phyloP scores from a whole-genome alignment of 192 early-diverging fungal species.

The Coemansia sp. region DNA sequence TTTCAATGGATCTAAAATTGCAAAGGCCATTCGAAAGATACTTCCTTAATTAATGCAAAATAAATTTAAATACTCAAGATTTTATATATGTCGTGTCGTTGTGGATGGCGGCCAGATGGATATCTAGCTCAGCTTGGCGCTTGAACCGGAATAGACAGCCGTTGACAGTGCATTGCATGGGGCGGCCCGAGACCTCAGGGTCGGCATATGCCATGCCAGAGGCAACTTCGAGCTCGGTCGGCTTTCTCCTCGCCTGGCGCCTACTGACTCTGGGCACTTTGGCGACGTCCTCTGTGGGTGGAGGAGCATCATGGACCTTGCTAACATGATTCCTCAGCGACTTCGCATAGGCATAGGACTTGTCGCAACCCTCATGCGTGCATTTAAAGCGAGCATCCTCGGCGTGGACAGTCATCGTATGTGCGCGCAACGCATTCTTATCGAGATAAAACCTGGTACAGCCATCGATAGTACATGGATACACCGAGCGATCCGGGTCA shows the following conservation, averaged over 20 bases:
- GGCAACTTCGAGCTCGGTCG: conserved; percentile 32
- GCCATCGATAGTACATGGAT: conserved; percentile 34
- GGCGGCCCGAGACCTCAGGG: conserved; percentile 38
- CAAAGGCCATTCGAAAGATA: conserved; percentile 53
- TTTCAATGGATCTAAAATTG: conserved; percentile 48
- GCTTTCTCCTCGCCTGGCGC: not conserved
- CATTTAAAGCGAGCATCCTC: conserved; percentile 25
- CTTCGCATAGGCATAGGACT: conserved; percentile 33
- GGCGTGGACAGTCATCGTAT: conserved; percentile 42
- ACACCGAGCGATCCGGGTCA: conserved; percentile 32
- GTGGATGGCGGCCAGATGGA: conserved; percentile 38
- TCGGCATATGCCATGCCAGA: conserved; percentile 52
- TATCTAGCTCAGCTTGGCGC: conserved; percentile 34
- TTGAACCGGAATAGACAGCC: conserved; percentile 48
- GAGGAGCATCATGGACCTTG: not conserved
- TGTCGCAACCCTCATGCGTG: conserved; percentile 25
- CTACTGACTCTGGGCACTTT: not conserved
- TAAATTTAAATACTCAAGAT: not conserved
- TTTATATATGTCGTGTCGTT: conserved; percentile 5
- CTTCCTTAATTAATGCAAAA: conserved; percentile 12
- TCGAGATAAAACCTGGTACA: conserved; percentile 52
- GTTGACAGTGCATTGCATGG: conserved; percentile 22
- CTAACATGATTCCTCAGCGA: conserved; percentile 29
- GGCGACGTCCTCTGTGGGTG: not conserved
- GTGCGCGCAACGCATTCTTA: conserved; percentile 26